Conservation (phyloP, 78 protist species). For the Monocercomonoides exilis region DNA sequence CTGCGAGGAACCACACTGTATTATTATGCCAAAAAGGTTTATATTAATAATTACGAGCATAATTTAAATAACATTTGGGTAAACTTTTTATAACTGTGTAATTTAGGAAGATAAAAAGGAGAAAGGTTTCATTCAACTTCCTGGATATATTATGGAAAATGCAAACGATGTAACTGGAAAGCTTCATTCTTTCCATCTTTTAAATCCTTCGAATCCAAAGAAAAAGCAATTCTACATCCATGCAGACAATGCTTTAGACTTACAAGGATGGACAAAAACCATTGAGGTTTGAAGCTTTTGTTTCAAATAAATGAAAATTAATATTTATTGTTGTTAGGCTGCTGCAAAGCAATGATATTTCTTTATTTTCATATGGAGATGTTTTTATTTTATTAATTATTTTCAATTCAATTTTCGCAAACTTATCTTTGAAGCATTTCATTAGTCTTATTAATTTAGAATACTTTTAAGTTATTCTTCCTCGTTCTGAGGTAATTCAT, state of each 20-base stretch:
- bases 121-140: not conserved
- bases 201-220: not conserved
- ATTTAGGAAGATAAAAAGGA: not conserved
- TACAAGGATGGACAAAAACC: not conserved
- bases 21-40: constrained; percentile 10
- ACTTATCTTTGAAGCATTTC: too few species aligned
- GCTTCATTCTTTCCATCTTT: not conserved
- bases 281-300: not conserved
- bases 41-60: not conserved
- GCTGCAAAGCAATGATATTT: too few species aligned
- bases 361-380: too few species aligned
- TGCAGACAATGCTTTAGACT: constrained; percentile 3
- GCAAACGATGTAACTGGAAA: not conserved
- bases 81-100: not conserved
- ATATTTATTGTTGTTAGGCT: too few species aligned
- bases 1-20: not conserved
- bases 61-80: not conserved
- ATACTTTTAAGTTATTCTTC: too few species aligned
- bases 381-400: too few species aligned
- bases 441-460: too few species aligned
- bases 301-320: too few species aligned
- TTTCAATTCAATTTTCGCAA: too few species aligned
- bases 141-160: not conserved
- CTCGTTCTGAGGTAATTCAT: too few species aligned
- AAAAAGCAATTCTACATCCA: not conserved